Base-by-base conservation (phyloP, 768 basidiomycete species). In the Mycena indigotica region DNA sequence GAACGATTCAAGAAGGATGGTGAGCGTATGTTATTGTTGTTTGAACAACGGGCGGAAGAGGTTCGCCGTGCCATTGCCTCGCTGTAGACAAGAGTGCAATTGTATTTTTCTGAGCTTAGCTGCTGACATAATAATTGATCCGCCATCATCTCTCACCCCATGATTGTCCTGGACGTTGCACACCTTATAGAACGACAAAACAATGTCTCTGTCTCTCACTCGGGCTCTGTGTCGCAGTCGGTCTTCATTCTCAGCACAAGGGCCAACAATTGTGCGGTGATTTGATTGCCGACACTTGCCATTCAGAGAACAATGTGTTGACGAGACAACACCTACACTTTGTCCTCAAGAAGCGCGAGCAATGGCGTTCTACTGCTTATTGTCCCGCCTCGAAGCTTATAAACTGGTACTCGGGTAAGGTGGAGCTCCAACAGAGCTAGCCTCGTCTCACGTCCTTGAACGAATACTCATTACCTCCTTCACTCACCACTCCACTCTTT, bases 1-100 rank as follows among this genome's bases (percentile, higher is more conserved):
- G 84, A 87, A 61, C 82, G 78, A 56, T 77, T 87, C 66, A 69
- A 76, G 70, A 64, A 65, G 45, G 82, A 86, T 57, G 86, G 81
- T 3, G 78, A 78, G 63, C 71, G 71, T 59, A 74, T 78, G 68
- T 82, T 88, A 50, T 70, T 68, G 17, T 58, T 68, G 58, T 85
- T 87, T 68, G 74, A 76, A 64, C 68, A 72, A 55, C 74, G 73
- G 56, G 81, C 84, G 28, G 70, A 65, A 19, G 77, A 76, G 52
- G 63, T 75, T 30, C 68, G 77, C 52, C 66, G 58, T 26, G 68
- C 70, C 49, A 78, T 78, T 10, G 73, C 73, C 19, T 71, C 66
- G 2, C 59, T 77, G 44, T 65, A 52, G 38, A 6, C 15, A 26
- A 6, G 46, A 25, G 46, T 48, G n/a, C 10, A 44, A 23, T 44